A percentile compares a stretch with the other conserved stretches of the same genome.
Conservation (phyloP, 352 stramenopile genomes). For the Globisporangium uncinulatum region DNA sequence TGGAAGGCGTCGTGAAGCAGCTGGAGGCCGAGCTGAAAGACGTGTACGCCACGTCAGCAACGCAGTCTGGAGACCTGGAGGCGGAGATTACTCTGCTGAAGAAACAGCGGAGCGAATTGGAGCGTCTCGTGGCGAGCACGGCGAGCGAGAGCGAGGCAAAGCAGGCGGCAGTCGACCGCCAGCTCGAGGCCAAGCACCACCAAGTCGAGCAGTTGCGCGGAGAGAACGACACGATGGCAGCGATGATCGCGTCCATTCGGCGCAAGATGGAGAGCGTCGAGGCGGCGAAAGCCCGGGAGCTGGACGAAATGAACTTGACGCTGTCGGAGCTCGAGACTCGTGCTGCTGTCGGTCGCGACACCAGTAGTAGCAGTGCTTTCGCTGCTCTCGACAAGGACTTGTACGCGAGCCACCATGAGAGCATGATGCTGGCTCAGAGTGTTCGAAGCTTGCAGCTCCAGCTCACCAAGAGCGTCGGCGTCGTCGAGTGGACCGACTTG, state of each 20-base stretch:
- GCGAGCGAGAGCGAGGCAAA: slow-evolving; percentile 33
- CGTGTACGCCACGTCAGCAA: slow-evolving; percentile 34
- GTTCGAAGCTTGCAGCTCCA: slow-evolving; percentile 50
- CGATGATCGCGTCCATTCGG: slow-evolving; percentile 30
- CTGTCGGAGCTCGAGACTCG: slow-evolving; percentile 34
- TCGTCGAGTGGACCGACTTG: slow-evolving; percentile 59
- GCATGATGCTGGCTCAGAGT: slow-evolving; percentile 30
- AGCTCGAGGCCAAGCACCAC: slow-evolving; percentile 34
- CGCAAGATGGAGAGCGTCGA: slow-evolving; percentile 41
- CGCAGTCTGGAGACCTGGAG: slow-evolving; percentile 36
- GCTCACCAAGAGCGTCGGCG: slow-evolving; percentile 43
- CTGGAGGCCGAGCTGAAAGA: slow-evolving; percentile 41
- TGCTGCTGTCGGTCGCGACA: not conserved
- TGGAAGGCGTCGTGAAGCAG: slow-evolving; percentile 37
- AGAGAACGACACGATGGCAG: slow-evolving; percentile 34
- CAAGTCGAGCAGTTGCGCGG: slow-evolving; percentile 34
- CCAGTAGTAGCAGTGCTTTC: not conserved
- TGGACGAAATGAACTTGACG: slow-evolving; percentile 26
- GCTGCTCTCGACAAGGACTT: slow-evolving; percentile 33
- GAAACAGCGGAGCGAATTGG: slow-evolving; percentile 32
- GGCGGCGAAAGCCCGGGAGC: slow-evolving; percentile 29
- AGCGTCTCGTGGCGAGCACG: slow-evolving; percentile 29
- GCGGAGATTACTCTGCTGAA: slow-evolving; percentile 36
- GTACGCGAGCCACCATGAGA: slow-evolving; percentile 37
- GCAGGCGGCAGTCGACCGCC: slow-evolving; percentile 31